Percentiles rank a stretch among this genome's conserved stretches.
Evolutionary conservation across 1,139 yeast species (phyloP).

Genomic region (Torulaspora pretoriensis): DNA sequence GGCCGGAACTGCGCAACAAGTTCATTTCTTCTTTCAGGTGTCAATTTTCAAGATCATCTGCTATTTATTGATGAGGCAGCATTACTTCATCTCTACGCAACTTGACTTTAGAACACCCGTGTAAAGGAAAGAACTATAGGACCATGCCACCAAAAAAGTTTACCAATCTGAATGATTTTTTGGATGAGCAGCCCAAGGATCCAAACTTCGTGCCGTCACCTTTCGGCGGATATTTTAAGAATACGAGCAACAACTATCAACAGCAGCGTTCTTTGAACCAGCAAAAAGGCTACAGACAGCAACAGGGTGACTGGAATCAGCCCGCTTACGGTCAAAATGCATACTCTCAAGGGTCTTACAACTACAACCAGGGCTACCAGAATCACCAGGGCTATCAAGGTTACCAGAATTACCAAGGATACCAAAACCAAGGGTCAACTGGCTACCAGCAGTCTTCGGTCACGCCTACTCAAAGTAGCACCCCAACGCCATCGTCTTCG

Average conservation of each 20-base stretch:
- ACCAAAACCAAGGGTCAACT: conserved; percentile 10
- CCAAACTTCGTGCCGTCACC: conserved; percentile 33
- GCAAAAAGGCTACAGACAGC: conserved; percentile 10
- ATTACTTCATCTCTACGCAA: conserved; percentile 1
- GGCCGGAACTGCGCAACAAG: not conserved
- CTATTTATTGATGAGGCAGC: conserved; percentile 1
- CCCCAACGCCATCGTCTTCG: conserved; percentile 35
- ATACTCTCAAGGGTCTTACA: conserved; percentile 15
- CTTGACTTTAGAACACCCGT: not conserved
- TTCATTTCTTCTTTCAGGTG: not conserved
- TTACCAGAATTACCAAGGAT: conserved; percentile 16
- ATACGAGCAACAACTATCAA: conserved; percentile 22
- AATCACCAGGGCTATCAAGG: conserved; percentile 1
- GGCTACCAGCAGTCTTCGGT: conserved; percentile 28
- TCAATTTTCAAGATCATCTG: not conserved
- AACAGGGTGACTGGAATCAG: conserved; percentile 21
- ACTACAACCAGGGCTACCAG: conserved; percentile 14
- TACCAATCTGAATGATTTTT: conserved; percentile 29
- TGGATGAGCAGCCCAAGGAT: conserved; percentile 33
- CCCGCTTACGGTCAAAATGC: conserved; percentile 7
- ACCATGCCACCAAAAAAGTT: conserved; percentile 37
- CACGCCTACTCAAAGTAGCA: conserved; percentile 30
- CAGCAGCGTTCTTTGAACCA: conserved; percentile 20
- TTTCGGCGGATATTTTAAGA: conserved; percentile 35
- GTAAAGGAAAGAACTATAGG: not conserved